Percentiles rank a stretch among this genome's conserved stretches.
Evolutionary conservation across 2,329 filamentous ascomycete species (phyloP).

Genomic region (Anthostomella pinea): DNA sequence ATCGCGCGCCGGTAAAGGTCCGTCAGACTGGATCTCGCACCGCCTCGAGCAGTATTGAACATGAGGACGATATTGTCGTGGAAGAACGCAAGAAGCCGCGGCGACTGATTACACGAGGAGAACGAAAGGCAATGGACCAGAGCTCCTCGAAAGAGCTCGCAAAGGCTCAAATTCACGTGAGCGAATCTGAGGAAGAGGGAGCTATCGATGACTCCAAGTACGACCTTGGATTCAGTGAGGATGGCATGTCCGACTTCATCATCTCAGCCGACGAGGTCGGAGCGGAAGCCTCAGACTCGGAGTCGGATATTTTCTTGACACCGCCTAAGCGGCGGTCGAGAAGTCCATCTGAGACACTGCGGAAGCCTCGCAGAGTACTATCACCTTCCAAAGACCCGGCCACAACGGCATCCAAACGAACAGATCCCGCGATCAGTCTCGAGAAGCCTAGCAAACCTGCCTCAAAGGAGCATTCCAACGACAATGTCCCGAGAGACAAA

Average conservation of each 20-base stretch:
- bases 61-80: conserved; percentile 10
- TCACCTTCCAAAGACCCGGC: conserved; percentile 16
- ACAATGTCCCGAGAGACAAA: conserved; percentile 7
- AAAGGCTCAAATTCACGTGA: conserved; percentile 2
- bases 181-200: conserved; percentile 14
- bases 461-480: conserved; percentile 13
- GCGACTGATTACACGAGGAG: conserved; percentile 7
- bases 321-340: conserved; percentile 16
- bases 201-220: conserved; percentile 9
- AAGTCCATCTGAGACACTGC: conserved; percentile 17
- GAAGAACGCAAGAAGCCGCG: conserved; percentile 11
- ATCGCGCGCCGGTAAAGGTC: conserved; percentile 12
- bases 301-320: conserved; percentile 19
- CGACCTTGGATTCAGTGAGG: conserved; percentile 9
- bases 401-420: conserved; percentile 11
- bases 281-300: conserved; percentile 17
- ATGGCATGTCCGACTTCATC: conserved; percentile 24
- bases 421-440: conserved; percentile 8
- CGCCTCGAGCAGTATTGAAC: conserved; percentile 4
- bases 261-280: conserved; percentile 17
- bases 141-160: conserved; percentile 2
- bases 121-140: conserved; percentile 4
- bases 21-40: conserved; percentile 9
- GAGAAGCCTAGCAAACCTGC: conserved; percentile 2
- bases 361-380: conserved; percentile 18